Evolutionary conservation across 1,139 yeast species (phyloP), one percentile per base, ranked within the genome.

Genomic region (Trichomonascaceae sp.): DNA sequence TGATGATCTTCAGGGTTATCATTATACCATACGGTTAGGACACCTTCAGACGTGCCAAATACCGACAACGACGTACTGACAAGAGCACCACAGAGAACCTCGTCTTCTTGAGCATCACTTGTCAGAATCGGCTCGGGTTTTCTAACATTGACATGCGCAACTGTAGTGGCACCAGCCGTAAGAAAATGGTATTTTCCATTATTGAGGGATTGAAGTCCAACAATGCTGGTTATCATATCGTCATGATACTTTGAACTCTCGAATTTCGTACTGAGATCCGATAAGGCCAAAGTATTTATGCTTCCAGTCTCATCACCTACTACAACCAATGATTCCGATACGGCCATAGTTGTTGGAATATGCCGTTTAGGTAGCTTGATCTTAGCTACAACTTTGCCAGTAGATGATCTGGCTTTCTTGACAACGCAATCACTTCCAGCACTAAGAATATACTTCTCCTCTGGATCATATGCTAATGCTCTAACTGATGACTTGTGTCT

Each of bases 21-120:
- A 52, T 77, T 77, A 64, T 85, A 86, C 99, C 98, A 93, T n/a
- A 87, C 75, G 0, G 98, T 89, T 6, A 89, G 78, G n/a, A 89
- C 80, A 1, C 98, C 98, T 66, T 87, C 95, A 2, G 96, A 91
- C 83, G 90, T 91, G 50, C 90, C 91, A 63, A 91, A 83, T 0
- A 86, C 87, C 19, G 84, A 75, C 2, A 83, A 83, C 2, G 80
- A 75, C 46, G 84, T 89, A 56, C 81, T 84, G 43, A 78, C 79
- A 39, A 66, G 54, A 50, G 88, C 76, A 67, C 90, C 86, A 50
- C 93, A 78, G 51, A 91, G 71, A 36, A 93, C 74, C 67, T 93
- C 99, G 65, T 93, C 98, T 61, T 87, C 96, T 71, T 93, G 99
- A 65, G 90, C 93, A 61, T 90, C 98, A 39, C 86, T 80, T 1